These are phyloP conservation scores for Pinus tabuliformis DNA, from an alignment of 75 land plant species.

Conservation along the genomic window DNA sequence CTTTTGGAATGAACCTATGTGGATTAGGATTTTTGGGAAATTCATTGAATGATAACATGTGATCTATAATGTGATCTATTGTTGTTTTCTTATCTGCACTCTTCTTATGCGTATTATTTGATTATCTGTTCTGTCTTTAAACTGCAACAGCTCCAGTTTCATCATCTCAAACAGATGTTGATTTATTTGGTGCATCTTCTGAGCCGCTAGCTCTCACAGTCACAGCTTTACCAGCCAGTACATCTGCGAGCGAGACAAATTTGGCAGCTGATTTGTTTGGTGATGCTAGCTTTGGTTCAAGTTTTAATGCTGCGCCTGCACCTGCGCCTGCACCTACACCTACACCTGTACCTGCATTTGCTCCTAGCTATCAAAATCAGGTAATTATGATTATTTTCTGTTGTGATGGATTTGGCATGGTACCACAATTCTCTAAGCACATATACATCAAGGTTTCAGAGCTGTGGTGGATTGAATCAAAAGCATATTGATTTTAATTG, in stretches of 20 bases:
- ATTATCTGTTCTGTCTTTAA: too few relatives aligned
- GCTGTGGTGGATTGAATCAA: background rate
- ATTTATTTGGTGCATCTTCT: slow-evolving; percentile 53
- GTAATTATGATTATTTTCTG: background rate
- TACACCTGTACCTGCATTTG: background rate
- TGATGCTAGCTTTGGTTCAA: slow-evolving; percentile 23
- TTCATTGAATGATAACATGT: too few relatives aligned
- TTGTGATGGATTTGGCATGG: background rate
- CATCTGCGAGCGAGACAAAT: slow-evolving; percentile 11
- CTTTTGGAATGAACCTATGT: too few relatives aligned
- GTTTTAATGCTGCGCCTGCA: slow-evolving; percentile 19
- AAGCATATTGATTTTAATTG: background rate
- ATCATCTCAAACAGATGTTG: slow-evolving; percentile 30
- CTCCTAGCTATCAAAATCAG: background rate
- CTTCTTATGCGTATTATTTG: too few relatives aligned
- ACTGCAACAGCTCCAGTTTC: slow-evolving; percentile 19
- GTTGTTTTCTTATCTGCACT: too few relatives aligned
- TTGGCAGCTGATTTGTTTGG: slow-evolving; percentile 25
- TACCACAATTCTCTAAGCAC: too few relatives aligned
- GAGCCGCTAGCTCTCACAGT: slow-evolving; percentile 25
- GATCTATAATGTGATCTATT: too few relatives aligned
- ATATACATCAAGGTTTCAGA: background rate
- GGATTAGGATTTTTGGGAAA: too few relatives aligned
- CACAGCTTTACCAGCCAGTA: slow-evolving; percentile 32
- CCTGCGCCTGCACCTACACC: background rate